These are phyloP conservation scores for Citrullus amarus DNA, from an alignment of 306 rosid species.

Conservation along the genomic window DNA sequence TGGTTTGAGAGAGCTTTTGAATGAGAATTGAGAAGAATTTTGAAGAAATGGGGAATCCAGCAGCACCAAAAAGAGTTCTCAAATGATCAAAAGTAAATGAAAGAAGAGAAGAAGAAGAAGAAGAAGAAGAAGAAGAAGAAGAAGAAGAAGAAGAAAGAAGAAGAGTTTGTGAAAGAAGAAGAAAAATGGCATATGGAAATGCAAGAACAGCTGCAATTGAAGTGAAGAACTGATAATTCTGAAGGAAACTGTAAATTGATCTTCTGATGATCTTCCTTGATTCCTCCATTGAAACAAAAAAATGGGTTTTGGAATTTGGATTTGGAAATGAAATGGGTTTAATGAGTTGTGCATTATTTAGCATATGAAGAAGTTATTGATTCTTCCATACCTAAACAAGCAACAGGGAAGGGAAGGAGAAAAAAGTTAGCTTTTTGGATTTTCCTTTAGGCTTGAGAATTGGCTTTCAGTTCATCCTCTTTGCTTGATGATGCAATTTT, in stretches of 20 bases:
- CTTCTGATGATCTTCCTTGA: slow-evolving; percentile 51
- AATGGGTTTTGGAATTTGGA: background rate
- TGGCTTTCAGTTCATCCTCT: background rate
- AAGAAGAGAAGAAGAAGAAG: slow-evolving; percentile 29
- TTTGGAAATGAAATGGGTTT: too few species aligned
- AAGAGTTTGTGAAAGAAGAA: slow-evolving; percentile 55
- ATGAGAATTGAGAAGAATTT: slow-evolving; percentile 46
- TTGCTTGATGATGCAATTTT: slow-evolving; percentile 7
- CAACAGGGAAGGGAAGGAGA: background rate
- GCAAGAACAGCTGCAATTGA: slow-evolving; percentile 48
- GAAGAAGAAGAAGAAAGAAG: slow-evolving; percentile 27
- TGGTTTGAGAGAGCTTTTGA: slow-evolving; percentile 72
- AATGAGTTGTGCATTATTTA: background rate
- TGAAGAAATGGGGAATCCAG: slow-evolving; percentile 65
- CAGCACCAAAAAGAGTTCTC: slow-evolving; percentile 51
- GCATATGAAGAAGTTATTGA: background rate
- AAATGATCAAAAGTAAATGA: slow-evolving; percentile 42
- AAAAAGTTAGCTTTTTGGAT: background rate
- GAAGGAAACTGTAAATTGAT: slow-evolving; percentile 62
- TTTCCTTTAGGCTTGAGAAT: background rate
- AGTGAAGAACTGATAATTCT: slow-evolving; percentile 62
- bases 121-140: slow-evolving; percentile 44
- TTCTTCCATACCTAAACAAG: slow-evolving; percentile 1
- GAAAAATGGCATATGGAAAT: slow-evolving; percentile 64
- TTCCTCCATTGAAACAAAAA: slow-evolving; percentile 37